A percentile compares a stretch with the other conserved stretches of the same genome.
Evolutionary conservation across 1,284 basidiomycete genomes (phyloP).

Genomic region (Omphalotus olearius): DNA sequence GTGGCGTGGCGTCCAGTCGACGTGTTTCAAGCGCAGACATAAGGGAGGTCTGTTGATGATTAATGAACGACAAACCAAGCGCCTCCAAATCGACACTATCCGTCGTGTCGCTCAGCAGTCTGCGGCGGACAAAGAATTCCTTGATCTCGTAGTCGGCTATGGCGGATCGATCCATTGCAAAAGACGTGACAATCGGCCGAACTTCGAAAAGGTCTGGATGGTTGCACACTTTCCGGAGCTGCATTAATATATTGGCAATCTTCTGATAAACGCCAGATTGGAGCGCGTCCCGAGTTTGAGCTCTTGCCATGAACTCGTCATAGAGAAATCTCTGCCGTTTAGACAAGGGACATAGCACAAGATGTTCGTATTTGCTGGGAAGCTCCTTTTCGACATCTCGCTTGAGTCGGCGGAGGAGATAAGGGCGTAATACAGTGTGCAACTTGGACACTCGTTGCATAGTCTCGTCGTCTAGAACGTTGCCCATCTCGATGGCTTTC

Average conservation of each 20-base stretch:
- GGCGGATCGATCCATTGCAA: slow-evolving; percentile 81
- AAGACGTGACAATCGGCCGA: slow-evolving; percentile 89
- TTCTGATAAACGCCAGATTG: slow-evolving; percentile 85
- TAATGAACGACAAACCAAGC: slow-evolving; percentile 64
- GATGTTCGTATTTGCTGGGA: slow-evolving; percentile 93
- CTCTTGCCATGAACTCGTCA: slow-evolving; percentile 96
- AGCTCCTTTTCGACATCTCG: slow-evolving; percentile 95
- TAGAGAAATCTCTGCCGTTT: slow-evolving; percentile 96
- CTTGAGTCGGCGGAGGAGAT: slow-evolving; percentile 92
- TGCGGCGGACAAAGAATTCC: slow-evolving; percentile 79
- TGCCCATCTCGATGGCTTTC: slow-evolving; percentile 89
- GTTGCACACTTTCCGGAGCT: slow-evolving; percentile 92
- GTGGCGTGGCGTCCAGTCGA: slow-evolving; percentile 67
- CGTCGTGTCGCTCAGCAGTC: slow-evolving; percentile 43
- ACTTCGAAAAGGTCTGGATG: slow-evolving; percentile 97
- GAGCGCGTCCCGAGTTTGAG: slow-evolving; percentile 84
- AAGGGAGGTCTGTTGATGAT: slow-evolving; percentile 45
- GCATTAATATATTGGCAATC: slow-evolving; percentile 97
- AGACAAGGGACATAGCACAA: slow-evolving; percentile 88
- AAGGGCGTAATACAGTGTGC: slow-evolving; percentile 90
- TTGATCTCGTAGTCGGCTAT: slow-evolving; percentile 85
- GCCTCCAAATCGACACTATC: slow-evolving; percentile 58
- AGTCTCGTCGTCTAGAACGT: slow-evolving; percentile 78
- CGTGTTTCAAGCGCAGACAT: slow-evolving; percentile 51
- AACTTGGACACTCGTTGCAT: slow-evolving; percentile 86